These are phyloP conservation scores for Plenodomus lindquistii DNA, from an alignment of 2,329 filamentous ascomycete species.

Conservation along the genomic window DNA sequence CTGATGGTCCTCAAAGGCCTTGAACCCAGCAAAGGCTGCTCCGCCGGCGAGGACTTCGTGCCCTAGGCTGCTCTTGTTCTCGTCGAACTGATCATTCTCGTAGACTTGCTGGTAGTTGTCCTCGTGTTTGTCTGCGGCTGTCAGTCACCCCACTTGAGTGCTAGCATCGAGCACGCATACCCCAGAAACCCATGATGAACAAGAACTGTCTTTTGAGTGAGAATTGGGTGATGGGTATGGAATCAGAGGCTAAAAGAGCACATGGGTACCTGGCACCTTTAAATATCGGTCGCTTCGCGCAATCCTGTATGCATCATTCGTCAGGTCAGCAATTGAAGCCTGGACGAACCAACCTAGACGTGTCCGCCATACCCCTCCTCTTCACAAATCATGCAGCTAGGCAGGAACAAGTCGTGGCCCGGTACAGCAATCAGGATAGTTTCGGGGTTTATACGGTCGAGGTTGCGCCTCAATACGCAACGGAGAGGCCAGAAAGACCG, in stretches of 20 bases:
- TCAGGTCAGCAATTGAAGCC: constrained; percentile 18
- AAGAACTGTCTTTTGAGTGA: constrained; percentile 1
- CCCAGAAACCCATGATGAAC: constrained; percentile 52
- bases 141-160: constrained; percentile 3
- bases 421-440: constrained; percentile 13
- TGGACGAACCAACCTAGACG: constrained; percentile 8
- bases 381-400: constrained; percentile 20
- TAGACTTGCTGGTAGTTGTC: constrained; percentile 61
- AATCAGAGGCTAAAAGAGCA: background rate
- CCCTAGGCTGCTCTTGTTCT: constrained; percentile 66
- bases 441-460: constrained; percentile 6
- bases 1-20: constrained; percentile 76
- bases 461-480: constrained; percentile 23
- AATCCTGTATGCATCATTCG: constrained; percentile 8
- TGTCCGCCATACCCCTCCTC: constrained; percentile 28
- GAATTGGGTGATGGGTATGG: background rate
- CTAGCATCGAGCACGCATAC: constrained; percentile 26
- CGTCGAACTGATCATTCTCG: constrained; percentile 48
- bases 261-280: constrained; percentile 6
- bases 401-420: constrained; percentile 27
- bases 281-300: constrained; percentile 15
- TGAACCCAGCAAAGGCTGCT: constrained; percentile 79
- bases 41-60: constrained; percentile 78
- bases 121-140: constrained; percentile 53
- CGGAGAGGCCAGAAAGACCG: background rate